These are phyloP conservation scores for Noccaea caerulescens DNA, from an alignment of 345 rosid species.

Conservation along the genomic window DNA sequence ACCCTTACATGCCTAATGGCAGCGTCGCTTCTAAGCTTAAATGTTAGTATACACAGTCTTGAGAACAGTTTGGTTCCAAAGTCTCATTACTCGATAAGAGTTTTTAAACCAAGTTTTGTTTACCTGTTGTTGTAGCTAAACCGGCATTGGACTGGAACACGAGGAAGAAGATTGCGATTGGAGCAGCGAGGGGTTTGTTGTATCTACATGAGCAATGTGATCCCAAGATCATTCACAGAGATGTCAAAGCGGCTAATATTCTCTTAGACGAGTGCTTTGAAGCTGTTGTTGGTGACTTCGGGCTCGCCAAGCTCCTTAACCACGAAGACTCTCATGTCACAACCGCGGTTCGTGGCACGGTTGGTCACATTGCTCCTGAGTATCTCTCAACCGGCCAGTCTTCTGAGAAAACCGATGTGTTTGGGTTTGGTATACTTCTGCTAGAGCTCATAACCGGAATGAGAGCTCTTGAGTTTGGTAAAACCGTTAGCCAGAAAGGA, in stretches of 20 bases:
- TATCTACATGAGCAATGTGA: slow-evolving; percentile 95
- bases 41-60: slow-evolving; percentile 55
- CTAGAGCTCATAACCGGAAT: slow-evolving; percentile 89
- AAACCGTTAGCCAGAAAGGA: slow-evolving; percentile 79
- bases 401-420: slow-evolving; percentile 93
- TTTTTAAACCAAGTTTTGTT: neutral
- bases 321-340: slow-evolving; percentile 93
- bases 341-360: slow-evolving; percentile 95
- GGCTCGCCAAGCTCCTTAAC: slow-evolving; percentile 91
- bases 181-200: slow-evolving; percentile 89
- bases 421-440: slow-evolving; percentile 90
- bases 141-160: slow-evolving; percentile 86
- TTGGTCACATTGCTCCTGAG: slow-evolving; percentile 94
- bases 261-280: slow-evolving; percentile 83
- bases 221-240: slow-evolving; percentile 93
- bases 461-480: slow-evolving; percentile 91
- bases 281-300: slow-evolving; percentile 94
- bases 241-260: slow-evolving; percentile 91
- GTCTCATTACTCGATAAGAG: slow-evolving; percentile 7
- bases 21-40: slow-evolving; percentile 91
- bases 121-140: slow-evolving; percentile 52
- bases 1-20: slow-evolving; percentile 94
- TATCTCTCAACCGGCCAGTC: slow-evolving; percentile 97
- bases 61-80: neutral
- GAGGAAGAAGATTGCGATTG: slow-evolving; percentile 90